These are phyloP conservation scores for Madurella fahalii DNA, from an alignment of 2,329 filamentous ascomycete species.

Conservation along the genomic window DNA sequence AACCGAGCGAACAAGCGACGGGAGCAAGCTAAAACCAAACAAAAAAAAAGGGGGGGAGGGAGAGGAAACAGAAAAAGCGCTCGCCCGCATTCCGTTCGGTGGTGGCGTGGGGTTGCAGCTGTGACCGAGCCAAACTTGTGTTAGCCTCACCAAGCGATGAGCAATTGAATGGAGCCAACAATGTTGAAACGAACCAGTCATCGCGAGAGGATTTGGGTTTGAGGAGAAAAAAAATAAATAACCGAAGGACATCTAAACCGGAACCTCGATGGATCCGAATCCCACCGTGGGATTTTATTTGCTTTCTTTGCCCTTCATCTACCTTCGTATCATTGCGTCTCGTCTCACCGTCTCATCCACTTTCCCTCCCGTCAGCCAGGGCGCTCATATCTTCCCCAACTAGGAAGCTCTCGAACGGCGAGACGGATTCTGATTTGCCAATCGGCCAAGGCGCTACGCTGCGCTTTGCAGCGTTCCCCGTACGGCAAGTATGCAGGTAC, in stretches of 20 bases:
- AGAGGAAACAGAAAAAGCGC: background rate
- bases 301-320: background rate
- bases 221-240: too few relatives aligned
- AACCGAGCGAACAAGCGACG: background rate
- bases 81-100: background rate
- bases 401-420: slow-evolving; percentile 12
- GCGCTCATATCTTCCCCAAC: slow-evolving; percentile 2
- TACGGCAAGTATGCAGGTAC: slow-evolving; percentile 10
- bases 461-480: background rate
- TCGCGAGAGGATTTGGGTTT: too few relatives aligned
- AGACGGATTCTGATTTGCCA: slow-evolving; percentile 10
- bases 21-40: background rate
- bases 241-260: slow-evolving; percentile 1
- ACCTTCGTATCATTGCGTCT: background rate
- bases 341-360: background rate
- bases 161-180: background rate
- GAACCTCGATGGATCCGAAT: slow-evolving; percentile 1
- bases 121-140: slow-evolving; percentile 3
- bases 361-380: background rate
- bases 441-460: background rate
- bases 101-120: slow-evolving; percentile 9
- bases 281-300: slow-evolving; percentile 5
- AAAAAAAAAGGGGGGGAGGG: background rate
- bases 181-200: slow-evolving; percentile 4
- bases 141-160: slow-evolving; percentile 1